Conservation (phyloP, 2,329 filamentous ascomycete species). For the Shiraia bambusicola region DNA sequence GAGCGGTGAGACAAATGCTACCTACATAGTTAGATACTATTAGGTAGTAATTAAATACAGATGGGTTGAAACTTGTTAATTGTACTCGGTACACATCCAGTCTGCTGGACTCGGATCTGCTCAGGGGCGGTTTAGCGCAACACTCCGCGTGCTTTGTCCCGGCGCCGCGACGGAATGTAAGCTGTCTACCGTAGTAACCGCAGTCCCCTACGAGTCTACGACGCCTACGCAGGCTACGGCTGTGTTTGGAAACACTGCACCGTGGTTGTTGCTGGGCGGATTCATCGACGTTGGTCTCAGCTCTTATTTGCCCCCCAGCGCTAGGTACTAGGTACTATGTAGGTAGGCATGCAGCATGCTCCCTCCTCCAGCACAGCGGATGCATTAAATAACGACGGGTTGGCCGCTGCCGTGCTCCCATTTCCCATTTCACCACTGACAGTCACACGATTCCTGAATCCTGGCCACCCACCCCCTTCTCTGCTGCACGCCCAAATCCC, state of each 20-base stretch:
- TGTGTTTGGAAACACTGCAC: constrained; percentile 15
- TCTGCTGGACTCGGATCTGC: constrained; percentile 30
- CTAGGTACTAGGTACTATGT: too few species aligned
- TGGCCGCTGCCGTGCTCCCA: constrained; percentile 22
- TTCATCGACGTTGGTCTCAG: constrained; percentile 10
- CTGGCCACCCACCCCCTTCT: constrained; percentile 3
- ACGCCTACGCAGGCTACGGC: too few species aligned
- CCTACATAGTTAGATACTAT: too few species aligned
- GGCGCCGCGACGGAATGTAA: constrained; percentile 34
- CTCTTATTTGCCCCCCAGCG: constrained; percentile 22
- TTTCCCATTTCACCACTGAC: constrained; percentile 12
- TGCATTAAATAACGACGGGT: constrained; percentile 29
- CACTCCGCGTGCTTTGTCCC: constrained; percentile 37
- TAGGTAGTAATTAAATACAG: too few species aligned
- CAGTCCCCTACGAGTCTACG: too few species aligned
- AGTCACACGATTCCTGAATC: constrained; percentile 17
- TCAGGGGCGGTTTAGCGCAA: constrained; percentile 34
- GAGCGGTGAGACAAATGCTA: constrained; percentile 23
- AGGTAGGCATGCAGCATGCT: constrained; percentile 3
- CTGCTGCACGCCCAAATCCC: constrained; percentile 9
- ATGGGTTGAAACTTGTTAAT: too few species aligned
- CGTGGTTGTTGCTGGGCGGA: constrained; percentile 13
- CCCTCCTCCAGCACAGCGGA: constrained; percentile 25
- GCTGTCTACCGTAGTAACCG: too few species aligned
- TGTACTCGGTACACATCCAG: constrained; percentile 23